A percentile compares a stretch with the other conserved stretches of the same genome.
Evolutionary conservation across 2,329 filamentous ascomycete species (phyloP).

Genomic region (Nigrograna mackinnonii): DNA sequence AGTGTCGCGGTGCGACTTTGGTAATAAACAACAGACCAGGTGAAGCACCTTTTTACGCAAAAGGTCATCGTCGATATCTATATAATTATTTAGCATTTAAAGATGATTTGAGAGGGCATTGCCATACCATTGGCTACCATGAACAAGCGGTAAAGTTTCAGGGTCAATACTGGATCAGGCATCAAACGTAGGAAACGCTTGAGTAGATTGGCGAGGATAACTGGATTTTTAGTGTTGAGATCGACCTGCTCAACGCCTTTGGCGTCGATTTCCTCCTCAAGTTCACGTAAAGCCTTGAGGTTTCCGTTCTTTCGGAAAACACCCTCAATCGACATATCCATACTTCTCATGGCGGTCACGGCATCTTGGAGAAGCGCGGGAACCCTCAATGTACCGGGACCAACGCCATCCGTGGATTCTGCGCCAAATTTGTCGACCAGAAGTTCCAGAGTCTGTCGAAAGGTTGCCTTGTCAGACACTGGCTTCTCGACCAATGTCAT

Average conservation of each 20-base stretch:
- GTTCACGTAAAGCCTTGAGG: conserved; percentile 87
- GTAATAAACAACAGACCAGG: conserved; percentile 87
- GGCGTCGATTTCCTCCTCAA: conserved; percentile 83
- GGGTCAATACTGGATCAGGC: conserved; percentile 90
- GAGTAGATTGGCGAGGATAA: conserved; percentile 89
- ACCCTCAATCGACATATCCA: conserved; percentile 98
- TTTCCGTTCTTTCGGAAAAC: conserved; percentile 99
- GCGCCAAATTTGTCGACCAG: conserved; percentile 93
- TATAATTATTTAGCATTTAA: conserved; percentile 12
- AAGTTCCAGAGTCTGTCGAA: conserved; percentile 84
- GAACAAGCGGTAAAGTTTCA: conserved; percentile 91
- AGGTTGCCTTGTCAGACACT: conserved; percentile 72
- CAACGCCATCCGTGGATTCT: conserved; percentile 96
- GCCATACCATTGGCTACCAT: conserved; percentile 80
- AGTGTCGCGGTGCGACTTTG: conserved; percentile 89
- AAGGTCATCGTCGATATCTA: conserved; percentile 77
- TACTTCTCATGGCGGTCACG: conserved; percentile 92
- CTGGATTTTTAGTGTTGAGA: conserved; percentile 84
- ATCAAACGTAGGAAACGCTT: conserved; percentile 96
- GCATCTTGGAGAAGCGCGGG: conserved; percentile 95
- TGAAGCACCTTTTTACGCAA: conserved; percentile 85
- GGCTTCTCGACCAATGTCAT: conserved; percentile 47
- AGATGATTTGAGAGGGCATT: neutral
- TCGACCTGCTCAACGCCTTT: conserved; percentile 85
- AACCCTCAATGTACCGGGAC: conserved; percentile 85